phyloP scores from a whole-genome alignment of 192 early-diverging fungal species.

The Cladochytrium replicatum region DNA sequence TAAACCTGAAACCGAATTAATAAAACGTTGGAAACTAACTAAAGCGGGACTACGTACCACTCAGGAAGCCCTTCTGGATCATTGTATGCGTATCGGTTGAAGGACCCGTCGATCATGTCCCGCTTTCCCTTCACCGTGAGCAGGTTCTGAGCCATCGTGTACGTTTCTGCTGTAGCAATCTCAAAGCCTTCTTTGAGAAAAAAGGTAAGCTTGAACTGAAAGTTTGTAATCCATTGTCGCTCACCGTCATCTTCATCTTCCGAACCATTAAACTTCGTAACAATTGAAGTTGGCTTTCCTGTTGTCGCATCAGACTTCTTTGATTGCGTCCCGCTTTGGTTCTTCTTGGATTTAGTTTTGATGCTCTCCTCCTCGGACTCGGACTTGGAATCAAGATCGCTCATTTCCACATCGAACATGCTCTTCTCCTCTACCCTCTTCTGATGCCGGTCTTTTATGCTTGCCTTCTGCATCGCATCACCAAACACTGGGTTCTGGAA shows the following conservation, averaged over 20 bases:
- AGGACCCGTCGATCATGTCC: constrained; percentile 84
- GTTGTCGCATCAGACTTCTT: too few relatives aligned
- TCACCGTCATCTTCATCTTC: constrained; percentile 34
- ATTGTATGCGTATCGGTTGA: constrained; percentile 80
- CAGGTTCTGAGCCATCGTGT: constrained; percentile 79
- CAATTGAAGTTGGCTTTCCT: too few relatives aligned
- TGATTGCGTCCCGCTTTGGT: constrained; percentile 10
- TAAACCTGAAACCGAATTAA: constrained; percentile 45
- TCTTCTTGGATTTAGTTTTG: constrained; percentile 5
- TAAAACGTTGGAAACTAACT: too few relatives aligned
- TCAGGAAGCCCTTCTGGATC: constrained; percentile 76
- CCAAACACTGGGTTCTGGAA: constrained; percentile 94
- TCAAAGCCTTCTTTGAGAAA: constrained; percentile 34
- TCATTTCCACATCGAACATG: constrained; percentile 28
- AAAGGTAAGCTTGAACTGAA: constrained; percentile 7
- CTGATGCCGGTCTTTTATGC: background rate
- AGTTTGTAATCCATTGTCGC: background rate
- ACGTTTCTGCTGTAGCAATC: constrained; percentile 83
- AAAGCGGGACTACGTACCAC: constrained; percentile 64
- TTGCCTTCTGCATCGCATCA: constrained; percentile 26
- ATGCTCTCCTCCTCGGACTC: constrained; percentile 20
- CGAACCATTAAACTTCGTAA: constrained; percentile 21
- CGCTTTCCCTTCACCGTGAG: constrained; percentile 67
- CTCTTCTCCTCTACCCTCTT: constrained; percentile 2
- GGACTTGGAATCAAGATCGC: constrained; percentile 21